Base-by-base conservation (phyloP, 2,329 filamentous ascomycete genomes). In the Ophiostoma sp. region DNA sequence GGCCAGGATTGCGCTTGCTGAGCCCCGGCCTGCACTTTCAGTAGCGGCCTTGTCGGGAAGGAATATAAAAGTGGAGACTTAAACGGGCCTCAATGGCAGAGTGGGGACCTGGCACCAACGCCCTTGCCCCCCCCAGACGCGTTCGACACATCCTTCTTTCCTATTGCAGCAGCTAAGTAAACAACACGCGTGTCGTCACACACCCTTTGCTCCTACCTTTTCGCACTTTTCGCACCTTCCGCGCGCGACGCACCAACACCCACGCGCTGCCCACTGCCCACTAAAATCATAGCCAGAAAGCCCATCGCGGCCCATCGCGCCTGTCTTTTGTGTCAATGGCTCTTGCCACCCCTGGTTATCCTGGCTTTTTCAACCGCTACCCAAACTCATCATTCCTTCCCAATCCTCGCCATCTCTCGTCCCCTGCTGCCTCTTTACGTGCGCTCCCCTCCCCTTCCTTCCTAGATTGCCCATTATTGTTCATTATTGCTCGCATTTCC, bases 101-200 rank as follows among this genome's bases (percentile, higher is more conserved):
- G 63, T 50, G 33, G 74, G 68, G n/a, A n/a, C n/a, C n/a, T n/a
- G n/a, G n/a, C n/a, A 69, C 45, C 45, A 64, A 25, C 45, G 52
- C 31, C 48, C 69, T 52, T 42, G 68, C 59, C 69, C 71, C 69
- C 71, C 71, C 68, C 70, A 71, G 74, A 77, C 76, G 76, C 76
- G 76, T 76, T 48, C 52, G 45, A 74, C 73, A 75, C 75, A 74
- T 74, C 74, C 45, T 36, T 55, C 22, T 76, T 76, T 76, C 76
- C 76, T 66, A 75, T 76, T 74, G 39, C 5, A 70, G 76, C 42
- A 72, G 73, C 42, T 48, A 59, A 73, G 76, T 77, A 77, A 77
- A 77, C 76, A 77, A 77, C 61, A 71, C 75, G 76, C 76, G 75
- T 55, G 72, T 71, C 68, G 74, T 73, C 69, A 72, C 45, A 31